Evolutionary conservation across 192 early-diverging fungal genomes (phyloP).

Genomic region (Phlyctochytrium arcticum): DNA sequence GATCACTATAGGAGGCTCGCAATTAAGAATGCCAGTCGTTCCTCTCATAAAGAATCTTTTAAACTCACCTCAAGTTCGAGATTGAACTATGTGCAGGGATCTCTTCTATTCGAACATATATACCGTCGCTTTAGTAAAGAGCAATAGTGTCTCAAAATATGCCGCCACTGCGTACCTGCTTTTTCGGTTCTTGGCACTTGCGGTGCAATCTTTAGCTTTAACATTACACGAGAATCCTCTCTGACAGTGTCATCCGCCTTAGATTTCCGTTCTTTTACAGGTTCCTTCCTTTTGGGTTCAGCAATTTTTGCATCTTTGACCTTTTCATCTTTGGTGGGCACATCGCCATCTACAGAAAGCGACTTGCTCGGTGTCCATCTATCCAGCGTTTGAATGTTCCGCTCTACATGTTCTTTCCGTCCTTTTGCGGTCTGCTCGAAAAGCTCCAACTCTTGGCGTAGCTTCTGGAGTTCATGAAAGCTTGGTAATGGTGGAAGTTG

Average conservation of each 20-base stretch:
- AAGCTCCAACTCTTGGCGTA: constrained; percentile 1
- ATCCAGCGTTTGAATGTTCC: constrained; percentile 4
- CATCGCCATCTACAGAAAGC: background rate
- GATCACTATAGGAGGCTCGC: constrained; percentile 3
- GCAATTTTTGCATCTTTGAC: background rate
- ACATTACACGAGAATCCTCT: background rate
- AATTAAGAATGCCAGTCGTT: background rate
- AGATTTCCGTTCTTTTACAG: background rate
- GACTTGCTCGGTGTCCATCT: constrained; percentile 3
- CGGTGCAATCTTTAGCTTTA: background rate
- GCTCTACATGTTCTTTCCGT: background rate
- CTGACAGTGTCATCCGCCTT: background rate
- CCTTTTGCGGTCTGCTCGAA: background rate
- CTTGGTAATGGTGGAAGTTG: constrained; percentile 11
- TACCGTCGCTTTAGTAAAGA: no score
- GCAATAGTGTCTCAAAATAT: no score
- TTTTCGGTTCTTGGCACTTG: background rate
- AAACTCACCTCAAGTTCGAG: no score
- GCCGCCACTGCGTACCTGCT: background rate
- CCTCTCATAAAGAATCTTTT: background rate
- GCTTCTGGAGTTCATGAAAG: constrained; percentile 1
- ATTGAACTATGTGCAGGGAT: no score
- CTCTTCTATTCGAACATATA: no score
- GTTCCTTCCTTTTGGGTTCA: background rate
- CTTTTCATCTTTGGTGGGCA: background rate